These are phyloP conservation scores for Aspergillus neotritici DNA, from an alignment of 2,329 filamentous ascomycete species.

Conservation along the genomic window DNA sequence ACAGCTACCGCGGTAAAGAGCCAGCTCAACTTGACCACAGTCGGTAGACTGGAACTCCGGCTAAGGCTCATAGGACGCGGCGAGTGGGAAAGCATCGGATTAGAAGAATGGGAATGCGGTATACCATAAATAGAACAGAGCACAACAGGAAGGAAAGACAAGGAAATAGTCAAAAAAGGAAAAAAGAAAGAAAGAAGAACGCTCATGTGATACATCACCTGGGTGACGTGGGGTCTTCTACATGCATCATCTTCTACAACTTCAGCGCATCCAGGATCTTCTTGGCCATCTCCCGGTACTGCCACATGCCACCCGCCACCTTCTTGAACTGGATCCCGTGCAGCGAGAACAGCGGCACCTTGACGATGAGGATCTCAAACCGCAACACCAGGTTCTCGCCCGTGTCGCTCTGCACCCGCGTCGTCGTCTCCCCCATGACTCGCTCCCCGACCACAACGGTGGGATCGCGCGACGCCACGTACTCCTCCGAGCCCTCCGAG, in stretches of 20 bases:
- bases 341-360: slow-evolving; percentile 84
- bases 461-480: slow-evolving; percentile 46
- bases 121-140: slow-evolving; percentile 6
- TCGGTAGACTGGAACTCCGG: no score
- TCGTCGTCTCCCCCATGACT: slow-evolving; percentile 79
- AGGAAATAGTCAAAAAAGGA: slow-evolving; percentile 5
- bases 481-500: slow-evolving; percentile 80
- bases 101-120: no score
- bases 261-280: slow-evolving; percentile 83
- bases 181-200: slow-evolving; percentile 15
- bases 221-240: not conserved
- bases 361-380: slow-evolving; percentile 97
- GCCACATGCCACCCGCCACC: slow-evolving; percentile 91
- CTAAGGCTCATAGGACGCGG: no score
- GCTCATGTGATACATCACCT: slow-evolving; percentile 4
- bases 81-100: no score
- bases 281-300: slow-evolving; percentile 98
- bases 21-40: no score
- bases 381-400: slow-evolving; percentile 77
- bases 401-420: slow-evolving; percentile 83
- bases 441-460: slow-evolving; percentile 50
- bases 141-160: slow-evolving; percentile 8
- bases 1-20: no score
- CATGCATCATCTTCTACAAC: slow-evolving; percentile 55
- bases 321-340: slow-evolving; percentile 99